Conservation (phyloP, 257 asterid species). For the Gentiana dahurica region DNA sequence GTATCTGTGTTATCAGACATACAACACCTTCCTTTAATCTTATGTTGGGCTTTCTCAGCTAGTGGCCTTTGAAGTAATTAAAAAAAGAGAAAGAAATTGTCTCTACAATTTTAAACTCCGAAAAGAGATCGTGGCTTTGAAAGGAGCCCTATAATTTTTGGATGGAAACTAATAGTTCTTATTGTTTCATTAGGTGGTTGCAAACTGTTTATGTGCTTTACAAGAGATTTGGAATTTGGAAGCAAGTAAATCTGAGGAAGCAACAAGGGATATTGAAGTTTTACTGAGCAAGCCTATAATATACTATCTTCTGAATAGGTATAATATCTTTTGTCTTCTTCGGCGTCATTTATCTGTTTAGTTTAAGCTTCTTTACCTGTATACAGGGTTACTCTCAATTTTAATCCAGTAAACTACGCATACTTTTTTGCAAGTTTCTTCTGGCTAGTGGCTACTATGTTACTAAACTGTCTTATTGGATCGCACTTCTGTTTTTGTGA, state of each 20-base stretch:
- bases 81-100: too few relatives aligned
- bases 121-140: too few relatives aligned
- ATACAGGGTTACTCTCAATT: background rate
- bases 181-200: slow-evolving; percentile 59
- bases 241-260: slow-evolving; percentile 86
- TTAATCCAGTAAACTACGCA: background rate
- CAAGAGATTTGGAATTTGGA: slow-evolving; percentile 97
- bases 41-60: too few relatives aligned
- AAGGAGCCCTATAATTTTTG: too few relatives aligned
- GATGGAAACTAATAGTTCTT: background rate
- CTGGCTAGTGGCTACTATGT: background rate
- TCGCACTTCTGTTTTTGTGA: background rate
- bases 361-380: background rate
- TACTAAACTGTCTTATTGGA: background rate
- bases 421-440: background rate
- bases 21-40: too few relatives aligned
- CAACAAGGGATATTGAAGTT: slow-evolving; percentile 71
- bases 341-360: background rate
- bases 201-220: slow-evolving; percentile 75
- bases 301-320: slow-evolving; percentile 90
- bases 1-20: too few relatives aligned
- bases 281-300: slow-evolving; percentile 77
- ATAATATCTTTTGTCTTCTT: background rate
- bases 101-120: too few relatives aligned
- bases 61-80: too few relatives aligned